Conservation (phyloP, 2,329 filamentous ascomycete species). For the Sclerotiophoma versabilis region DNA sequence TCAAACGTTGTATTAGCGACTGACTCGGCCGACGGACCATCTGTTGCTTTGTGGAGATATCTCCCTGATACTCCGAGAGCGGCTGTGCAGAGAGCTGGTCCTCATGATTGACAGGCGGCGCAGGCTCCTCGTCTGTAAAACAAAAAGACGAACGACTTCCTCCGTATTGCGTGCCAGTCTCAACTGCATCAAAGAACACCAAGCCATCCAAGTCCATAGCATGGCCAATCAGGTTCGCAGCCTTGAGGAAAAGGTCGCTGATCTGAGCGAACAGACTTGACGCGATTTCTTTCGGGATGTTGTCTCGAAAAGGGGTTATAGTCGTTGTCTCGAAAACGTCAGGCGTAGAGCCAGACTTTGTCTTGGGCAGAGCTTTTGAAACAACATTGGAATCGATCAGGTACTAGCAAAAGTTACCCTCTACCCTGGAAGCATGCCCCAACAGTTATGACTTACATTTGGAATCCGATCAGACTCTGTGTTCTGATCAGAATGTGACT, state of each 20-base stretch:
- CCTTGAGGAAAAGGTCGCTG: slow-evolving; percentile 7
- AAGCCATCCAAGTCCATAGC: slow-evolving; percentile 18
- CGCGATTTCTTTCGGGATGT: background rate
- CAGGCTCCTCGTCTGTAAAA: background rate
- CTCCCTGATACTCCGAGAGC: background rate
- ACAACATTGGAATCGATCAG: too few relatives aligned
- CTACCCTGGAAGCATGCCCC: too few relatives aligned
- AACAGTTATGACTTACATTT: too few relatives aligned
- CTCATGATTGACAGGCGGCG: background rate
- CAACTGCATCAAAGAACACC: slow-evolving; percentile 15
- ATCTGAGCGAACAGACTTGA: slow-evolving; percentile 9
- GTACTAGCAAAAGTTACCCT: too few relatives aligned
- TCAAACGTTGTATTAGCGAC: slow-evolving; percentile 17
- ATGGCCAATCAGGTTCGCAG: slow-evolving; percentile 14
- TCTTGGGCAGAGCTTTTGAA: too few relatives aligned
- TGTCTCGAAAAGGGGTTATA: background rate
- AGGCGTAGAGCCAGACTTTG: background rate
- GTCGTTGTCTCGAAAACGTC: background rate
- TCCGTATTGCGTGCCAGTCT: background rate
- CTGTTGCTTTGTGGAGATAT: background rate
- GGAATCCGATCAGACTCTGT: background rate
- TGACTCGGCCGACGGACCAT: background rate
- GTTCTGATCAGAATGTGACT: background rate
- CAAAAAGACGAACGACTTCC: background rate
- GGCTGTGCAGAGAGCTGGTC: background rate